phyloP scores from a whole-genome alignment of 1,284 basidiomycete genomes.

The Ceratorhiza oryzae-sativae region DNA sequence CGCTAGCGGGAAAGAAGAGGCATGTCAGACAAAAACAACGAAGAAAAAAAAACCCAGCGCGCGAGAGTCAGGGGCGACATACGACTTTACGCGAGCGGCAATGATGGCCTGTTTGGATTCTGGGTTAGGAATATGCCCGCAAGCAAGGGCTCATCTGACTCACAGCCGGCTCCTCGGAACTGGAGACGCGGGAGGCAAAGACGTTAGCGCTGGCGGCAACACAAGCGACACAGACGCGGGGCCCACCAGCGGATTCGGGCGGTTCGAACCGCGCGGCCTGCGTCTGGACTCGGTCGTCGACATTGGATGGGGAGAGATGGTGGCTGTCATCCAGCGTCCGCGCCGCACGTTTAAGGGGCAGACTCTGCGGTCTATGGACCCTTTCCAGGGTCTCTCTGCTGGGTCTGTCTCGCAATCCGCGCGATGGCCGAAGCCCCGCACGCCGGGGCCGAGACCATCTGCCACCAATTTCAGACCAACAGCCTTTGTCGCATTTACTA shows the following conservation, averaged over 20 bases:
- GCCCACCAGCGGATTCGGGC: constrained; percentile 16
- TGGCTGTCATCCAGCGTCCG: constrained; percentile 3
- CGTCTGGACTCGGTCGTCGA: constrained; percentile 12
- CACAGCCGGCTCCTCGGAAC: constrained; percentile 37
- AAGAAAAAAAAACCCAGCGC: neutral
- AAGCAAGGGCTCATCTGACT: neutral
- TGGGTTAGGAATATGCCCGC: constrained; percentile 3
- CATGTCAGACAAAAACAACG: neutral
- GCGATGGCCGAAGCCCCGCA: neutral
- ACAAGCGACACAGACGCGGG: neutral
- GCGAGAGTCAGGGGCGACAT: no score
- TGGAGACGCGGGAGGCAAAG: neutral
- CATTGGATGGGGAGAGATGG: constrained; percentile 6
- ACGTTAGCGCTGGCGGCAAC: constrained; percentile 7
- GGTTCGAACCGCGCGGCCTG: neutral
- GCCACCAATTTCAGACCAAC: neutral
- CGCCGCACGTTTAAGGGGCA: constrained; percentile 20
- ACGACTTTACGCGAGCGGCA: constrained; percentile 33
- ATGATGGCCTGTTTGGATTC: constrained; percentile 12
- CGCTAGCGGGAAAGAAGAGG: constrained; percentile 11
- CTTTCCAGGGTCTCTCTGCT: constrained; percentile 15
- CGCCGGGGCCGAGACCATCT: constrained; percentile 4
- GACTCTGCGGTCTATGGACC: constrained; percentile 3
- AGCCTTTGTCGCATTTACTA: neutral
- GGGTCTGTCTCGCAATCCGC: neutral